These are phyloP conservation scores for Cystobasidiaceae sp. DNA, from an alignment of 1,284 basidiomycete species.

Conservation along the genomic window DNA sequence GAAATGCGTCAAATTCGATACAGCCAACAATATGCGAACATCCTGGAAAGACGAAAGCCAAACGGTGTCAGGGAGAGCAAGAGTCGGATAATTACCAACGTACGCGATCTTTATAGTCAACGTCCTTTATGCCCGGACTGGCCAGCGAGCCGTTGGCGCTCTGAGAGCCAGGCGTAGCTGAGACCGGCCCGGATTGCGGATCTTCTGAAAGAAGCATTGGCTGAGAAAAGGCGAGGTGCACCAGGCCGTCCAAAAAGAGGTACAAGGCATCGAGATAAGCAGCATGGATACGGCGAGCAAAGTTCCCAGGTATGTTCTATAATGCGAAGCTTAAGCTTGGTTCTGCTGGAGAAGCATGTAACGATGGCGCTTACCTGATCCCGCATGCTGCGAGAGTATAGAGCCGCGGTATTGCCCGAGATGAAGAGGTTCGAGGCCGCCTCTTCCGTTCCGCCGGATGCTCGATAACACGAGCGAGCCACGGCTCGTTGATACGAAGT, in stretches of 20 bases:
- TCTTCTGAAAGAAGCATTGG: slow-evolving; percentile 38
- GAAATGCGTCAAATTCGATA: slow-evolving; percentile 82
- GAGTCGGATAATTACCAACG: neutral
- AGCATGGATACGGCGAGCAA: slow-evolving; percentile 65
- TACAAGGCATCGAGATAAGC: slow-evolving; percentile 84
- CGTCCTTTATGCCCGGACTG: slow-evolving; percentile 38
- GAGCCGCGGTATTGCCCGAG: slow-evolving; percentile 5
- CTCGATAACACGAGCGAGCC: slow-evolving; percentile 69
- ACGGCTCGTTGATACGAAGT: slow-evolving; percentile 78
- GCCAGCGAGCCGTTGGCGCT: slow-evolving; percentile 35
- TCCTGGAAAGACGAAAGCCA: slow-evolving; percentile 58
- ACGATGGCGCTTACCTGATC: neutral
- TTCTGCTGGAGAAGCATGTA: neutral
- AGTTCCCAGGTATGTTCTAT: slow-evolving; percentile 30
- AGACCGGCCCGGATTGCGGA: neutral
- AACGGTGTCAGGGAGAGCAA: neutral
- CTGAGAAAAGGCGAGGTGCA: slow-evolving; percentile 72
- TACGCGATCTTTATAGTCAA: slow-evolving; percentile 45
- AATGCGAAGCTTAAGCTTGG: neutral
- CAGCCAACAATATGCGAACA: slow-evolving; percentile 76
- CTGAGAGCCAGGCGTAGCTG: too few relatives aligned
- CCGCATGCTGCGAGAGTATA: slow-evolving; percentile 2
- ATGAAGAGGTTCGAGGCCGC: slow-evolving; percentile 31
- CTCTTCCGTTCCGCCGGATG: slow-evolving; percentile 70
- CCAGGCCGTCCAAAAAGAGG: slow-evolving; percentile 81